Base-by-base conservation (phyloP, 2,329 filamentous ascomycete genomes). In the Colletotrichum liriopes region DNA sequence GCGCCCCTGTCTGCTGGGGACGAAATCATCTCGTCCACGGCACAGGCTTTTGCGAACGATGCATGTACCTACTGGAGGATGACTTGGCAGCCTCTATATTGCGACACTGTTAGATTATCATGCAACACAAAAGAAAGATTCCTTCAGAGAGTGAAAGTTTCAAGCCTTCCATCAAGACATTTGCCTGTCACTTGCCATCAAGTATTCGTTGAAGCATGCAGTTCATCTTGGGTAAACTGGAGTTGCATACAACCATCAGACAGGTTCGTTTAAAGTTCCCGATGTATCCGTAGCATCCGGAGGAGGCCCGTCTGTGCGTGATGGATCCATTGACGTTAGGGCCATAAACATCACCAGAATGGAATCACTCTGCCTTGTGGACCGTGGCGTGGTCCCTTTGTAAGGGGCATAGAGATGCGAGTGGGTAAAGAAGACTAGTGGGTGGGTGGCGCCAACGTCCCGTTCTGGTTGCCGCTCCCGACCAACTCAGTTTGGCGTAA, bases 241-340 rank as follows among this genome's bases (percentile, higher is more conserved):
- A 23, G 29, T 43, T 51, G 43, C n/a, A 68, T 26, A 37, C 49
- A 4, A 8, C 26, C 29, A 29, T 37, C 20, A 1, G 8, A 32
- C 23, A 26, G 20, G 59, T 72, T 61, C 47, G 59, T 59, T 72
- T 55, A 72, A 32, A 65, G 45, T 72, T 69, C 45, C 60, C 69
- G n/a, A 37, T 8, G 45, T 49, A 51, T 62, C 68, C 59, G 52
- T 54, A 59, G 29, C 35, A 59, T 41, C 52, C 47, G 59, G 49
- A 56, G 59, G 49, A 56, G 18, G 47, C 54, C 45, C 59, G 45
- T 60, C 65, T 69, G 70, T 72, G 60, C 65, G 32, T 39, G 12
- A 37, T 18, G 39, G 47, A 2, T 23, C 65, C 23, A 20, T 68
- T 23, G 11, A 43, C 45, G 16, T 55, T n/a, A 43, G 47, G 51